phyloP scores from a whole-genome alignment of 192 early-diverging fungal species.

The Podochytrium sp. region DNA sequence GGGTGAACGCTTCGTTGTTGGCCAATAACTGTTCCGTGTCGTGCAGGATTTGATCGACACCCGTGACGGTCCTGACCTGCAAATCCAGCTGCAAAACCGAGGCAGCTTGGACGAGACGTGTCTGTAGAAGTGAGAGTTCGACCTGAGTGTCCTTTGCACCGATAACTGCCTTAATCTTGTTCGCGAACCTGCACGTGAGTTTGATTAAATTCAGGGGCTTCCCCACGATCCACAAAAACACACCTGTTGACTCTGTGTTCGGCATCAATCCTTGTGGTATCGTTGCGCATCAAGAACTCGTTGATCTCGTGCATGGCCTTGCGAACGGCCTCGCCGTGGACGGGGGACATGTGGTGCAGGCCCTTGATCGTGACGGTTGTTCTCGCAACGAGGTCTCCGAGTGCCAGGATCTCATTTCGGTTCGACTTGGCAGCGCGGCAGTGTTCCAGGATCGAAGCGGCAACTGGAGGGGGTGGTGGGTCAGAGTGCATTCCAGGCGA shows the following conservation, averaged over 20 bases:
- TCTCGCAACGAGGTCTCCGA: slow-evolving; percentile 24
- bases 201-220: neutral
- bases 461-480: neutral
- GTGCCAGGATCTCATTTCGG: neutral
- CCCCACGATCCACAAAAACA: neutral
- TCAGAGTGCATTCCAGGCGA: neutral
- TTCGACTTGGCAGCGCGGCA: slow-evolving; percentile 18
- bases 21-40: slow-evolving; percentile 14
- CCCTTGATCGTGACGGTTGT: neutral
- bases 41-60: slow-evolving; percentile 1
- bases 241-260: slow-evolving; percentile 12
- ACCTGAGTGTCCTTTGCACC: slow-evolving; percentile 9
- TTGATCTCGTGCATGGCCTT: slow-evolving; percentile 5
- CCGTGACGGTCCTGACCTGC: slow-evolving; percentile 15
- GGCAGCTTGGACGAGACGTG: neutral
- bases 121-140: neutral
- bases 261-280: slow-evolving; percentile 3
- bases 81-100: slow-evolving; percentile 6
- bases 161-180: slow-evolving; percentile 16
- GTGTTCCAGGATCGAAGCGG: slow-evolving; percentile 5
- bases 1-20: neutral
- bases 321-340: slow-evolving; percentile 8
- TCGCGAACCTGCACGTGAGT: neutral
- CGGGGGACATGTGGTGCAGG: neutral
- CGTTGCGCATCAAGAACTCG: neutral